Evolutionary conservation across 768 basidiomycete genomes (phyloP).

Genomic region (Hericium alpestre): DNA sequence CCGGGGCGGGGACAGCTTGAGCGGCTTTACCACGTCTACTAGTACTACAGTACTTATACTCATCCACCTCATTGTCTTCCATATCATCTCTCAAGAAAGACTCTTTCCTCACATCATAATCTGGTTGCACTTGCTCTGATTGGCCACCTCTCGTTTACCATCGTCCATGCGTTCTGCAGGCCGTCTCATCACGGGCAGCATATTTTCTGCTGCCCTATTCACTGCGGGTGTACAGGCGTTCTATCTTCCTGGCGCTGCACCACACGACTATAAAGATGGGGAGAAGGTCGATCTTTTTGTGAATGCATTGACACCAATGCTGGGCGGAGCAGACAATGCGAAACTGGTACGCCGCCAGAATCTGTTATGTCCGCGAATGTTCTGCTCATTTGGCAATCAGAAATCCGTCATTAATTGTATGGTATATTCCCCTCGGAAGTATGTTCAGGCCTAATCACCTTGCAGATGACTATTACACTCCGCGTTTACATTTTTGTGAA

Average conservation of each 20-base stretch:
- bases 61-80: too few relatives aligned
- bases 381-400: slow-evolving; percentile 25
- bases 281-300: slow-evolving; percentile 75
- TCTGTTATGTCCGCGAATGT: neutral
- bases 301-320: slow-evolving; percentile 83
- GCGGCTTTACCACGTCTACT: too few relatives aligned
- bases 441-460: neutral
- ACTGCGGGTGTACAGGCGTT: slow-evolving; percentile 43
- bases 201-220: slow-evolving; percentile 13
- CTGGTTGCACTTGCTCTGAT: too few relatives aligned
- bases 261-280: slow-evolving; percentile 64
- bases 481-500: slow-evolving; percentile 75
- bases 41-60: too few relatives aligned
- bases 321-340: slow-evolving; percentile 52
- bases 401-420: slow-evolving; percentile 87
- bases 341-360: slow-evolving; percentile 50
- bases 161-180: slow-evolving; percentile 7
- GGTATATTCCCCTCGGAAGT: slow-evolving; percentile 11
- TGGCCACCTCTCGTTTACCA: too few relatives aligned
- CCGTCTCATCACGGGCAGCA: slow-evolving; percentile 13
- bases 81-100: too few relatives aligned
- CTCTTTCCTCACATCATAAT: too few relatives aligned
- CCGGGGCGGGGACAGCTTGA: too few relatives aligned
- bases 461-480: slow-evolving; percentile 87
- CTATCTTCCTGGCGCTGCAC: slow-evolving; percentile 88